Percentiles rank a stretch among this genome's conserved stretches.
Conservation (phyloP, 495 filamentous ascomycete genomes). For the Xylaria scruposa region DNA sequence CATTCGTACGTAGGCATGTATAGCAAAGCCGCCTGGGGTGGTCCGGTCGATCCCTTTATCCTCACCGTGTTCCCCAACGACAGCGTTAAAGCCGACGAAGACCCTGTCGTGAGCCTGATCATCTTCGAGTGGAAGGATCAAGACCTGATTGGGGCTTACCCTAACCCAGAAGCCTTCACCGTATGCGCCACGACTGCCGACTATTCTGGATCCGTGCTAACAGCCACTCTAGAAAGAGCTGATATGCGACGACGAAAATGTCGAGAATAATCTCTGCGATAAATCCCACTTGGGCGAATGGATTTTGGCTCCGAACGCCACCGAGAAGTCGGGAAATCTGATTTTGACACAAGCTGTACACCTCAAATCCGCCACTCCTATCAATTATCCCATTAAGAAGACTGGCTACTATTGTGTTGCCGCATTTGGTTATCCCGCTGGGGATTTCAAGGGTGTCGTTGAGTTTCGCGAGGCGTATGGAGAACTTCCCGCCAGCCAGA, state of each 20-base stretch:
- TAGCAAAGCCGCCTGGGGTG: conserved; percentile 86
- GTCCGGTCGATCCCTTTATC: conserved; percentile 87
- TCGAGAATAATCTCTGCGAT: conserved; percentile 74
- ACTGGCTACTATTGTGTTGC: conserved; percentile 98
- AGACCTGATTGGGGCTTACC: conserved; percentile 71
- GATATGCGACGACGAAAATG: conserved; percentile 74
- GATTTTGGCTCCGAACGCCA: conserved; percentile 77
- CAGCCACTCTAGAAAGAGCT: conserved; percentile 61
- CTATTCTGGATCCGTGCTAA: conserved; percentile 26
- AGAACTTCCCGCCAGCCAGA: conserved; percentile 92
- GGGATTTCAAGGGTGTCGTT: conserved; percentile 76
- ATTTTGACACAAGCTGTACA: conserved; percentile 83
- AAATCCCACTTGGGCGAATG: conserved; percentile 80
- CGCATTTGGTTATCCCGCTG: conserved; percentile 68
- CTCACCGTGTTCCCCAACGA: conserved; percentile 77
- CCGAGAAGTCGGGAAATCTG: conserved; percentile 66
- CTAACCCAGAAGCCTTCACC: conserved; percentile 35
- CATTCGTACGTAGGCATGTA: conserved; percentile 77
- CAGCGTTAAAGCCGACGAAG: conserved; percentile 59
- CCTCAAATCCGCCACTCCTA: conserved; percentile 72
- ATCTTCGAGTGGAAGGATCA: conserved; percentile 95
- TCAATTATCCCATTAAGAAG: conserved; percentile 81
- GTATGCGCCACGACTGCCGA: conserved; percentile 31
- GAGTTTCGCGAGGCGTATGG: conserved; percentile 96
- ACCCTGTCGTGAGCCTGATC: conserved; percentile 82